Evolutionary conservation across 1,139 yeast genomes (phyloP).

Genomic region (Nakaseomyces nivariensis): DNA sequence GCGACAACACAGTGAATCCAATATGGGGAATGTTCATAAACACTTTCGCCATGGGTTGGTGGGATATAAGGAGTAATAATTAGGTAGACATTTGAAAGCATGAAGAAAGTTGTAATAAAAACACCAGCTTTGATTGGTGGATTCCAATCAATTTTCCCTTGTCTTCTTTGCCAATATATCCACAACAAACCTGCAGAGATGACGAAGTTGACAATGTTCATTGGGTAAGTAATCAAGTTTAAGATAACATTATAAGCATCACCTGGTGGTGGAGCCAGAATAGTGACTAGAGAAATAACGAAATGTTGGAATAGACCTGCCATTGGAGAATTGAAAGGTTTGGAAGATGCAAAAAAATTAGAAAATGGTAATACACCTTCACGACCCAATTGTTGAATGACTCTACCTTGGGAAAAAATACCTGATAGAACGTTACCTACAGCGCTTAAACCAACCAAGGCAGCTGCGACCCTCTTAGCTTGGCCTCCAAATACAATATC

Average conservation of each 20-base stretch:
- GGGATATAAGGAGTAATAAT: conserved; percentile 77
- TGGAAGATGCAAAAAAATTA: conserved; percentile 41
- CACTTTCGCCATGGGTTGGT: conserved; percentile 55
- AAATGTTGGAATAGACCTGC: conserved; percentile 48
- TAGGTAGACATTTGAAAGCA: conserved; percentile 58
- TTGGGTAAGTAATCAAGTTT: conserved; percentile 66
- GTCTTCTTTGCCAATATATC: conserved; percentile 47
- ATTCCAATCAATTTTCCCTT: conserved; percentile 52
- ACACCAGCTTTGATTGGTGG: conserved; percentile 66
- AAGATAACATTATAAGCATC: conserved; percentile 71
- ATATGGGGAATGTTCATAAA: conserved; percentile 60
- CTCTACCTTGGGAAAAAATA: conserved; percentile 67
- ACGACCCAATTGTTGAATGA: conserved; percentile 63
- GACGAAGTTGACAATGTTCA: conserved; percentile 58
- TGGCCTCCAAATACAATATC: conserved; percentile 60
- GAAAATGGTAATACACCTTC: conserved; percentile 69
- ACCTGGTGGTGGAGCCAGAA: conserved; percentile 62
- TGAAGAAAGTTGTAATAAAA: conserved; percentile 55
- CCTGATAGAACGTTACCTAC: conserved; percentile 73
- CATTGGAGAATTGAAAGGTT: conserved; percentile 38
- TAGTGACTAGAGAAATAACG: conserved; percentile 42
- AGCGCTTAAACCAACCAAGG: conserved; percentile 67
- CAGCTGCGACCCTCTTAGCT: conserved; percentile 56
- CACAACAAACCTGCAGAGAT: conserved; percentile 66
- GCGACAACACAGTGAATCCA: conserved; percentile 78